phyloP scores from a whole-genome alignment of 2,329 filamentous ascomycete genomes.

The Clathrospora elynae region DNA sequence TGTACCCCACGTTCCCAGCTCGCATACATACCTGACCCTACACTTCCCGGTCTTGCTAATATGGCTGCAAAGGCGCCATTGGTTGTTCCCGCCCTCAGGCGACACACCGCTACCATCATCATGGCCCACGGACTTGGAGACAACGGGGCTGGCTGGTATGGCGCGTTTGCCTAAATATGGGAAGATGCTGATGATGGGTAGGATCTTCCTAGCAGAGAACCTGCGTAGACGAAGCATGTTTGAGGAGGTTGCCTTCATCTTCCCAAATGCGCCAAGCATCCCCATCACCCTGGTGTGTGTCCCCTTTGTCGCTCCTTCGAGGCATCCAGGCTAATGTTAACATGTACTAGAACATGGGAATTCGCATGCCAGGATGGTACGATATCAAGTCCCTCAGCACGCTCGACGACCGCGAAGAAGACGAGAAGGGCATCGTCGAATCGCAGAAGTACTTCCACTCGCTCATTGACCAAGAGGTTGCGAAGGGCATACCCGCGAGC shows the following conservation, averaged over 20 bases:
- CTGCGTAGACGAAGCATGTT: conserved; percentile 81
- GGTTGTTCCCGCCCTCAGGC: conserved; percentile 76
- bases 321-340: conserved; percentile 11
- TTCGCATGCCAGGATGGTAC: conserved; percentile 86
- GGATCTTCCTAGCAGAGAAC: conserved; percentile 80
- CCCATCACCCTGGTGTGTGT: conserved; percentile 77
- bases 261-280: conserved; percentile 86
- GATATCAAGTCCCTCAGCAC: conserved; percentile 65
- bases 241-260: conserved; percentile 88
- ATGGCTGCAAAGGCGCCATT: conserved; percentile 57
- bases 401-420: conserved; percentile 57
- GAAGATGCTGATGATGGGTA: conserved; percentile 38
- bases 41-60: conserved; percentile 9
- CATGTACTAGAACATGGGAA: conserved; percentile 67
- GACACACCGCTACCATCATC: conserved; percentile 93
- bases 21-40: conserved; percentile 6
- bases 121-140: conserved; percentile 93
- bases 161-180: conserved; percentile 1
- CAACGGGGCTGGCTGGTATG: conserved; percentile 72
- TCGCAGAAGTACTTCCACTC: conserved; percentile 77
- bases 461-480: conserved; percentile 80
- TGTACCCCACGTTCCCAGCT: conserved; percentile 24
- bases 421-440: conserved; percentile 74
- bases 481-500: conserved; percentile 77
- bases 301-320: neutral